Percentiles rank a stretch among this genome's conserved stretches.
phyloP scores from a whole-genome alignment of 108 stramenopile genomes.

The Bacterosira constricta region DNA sequence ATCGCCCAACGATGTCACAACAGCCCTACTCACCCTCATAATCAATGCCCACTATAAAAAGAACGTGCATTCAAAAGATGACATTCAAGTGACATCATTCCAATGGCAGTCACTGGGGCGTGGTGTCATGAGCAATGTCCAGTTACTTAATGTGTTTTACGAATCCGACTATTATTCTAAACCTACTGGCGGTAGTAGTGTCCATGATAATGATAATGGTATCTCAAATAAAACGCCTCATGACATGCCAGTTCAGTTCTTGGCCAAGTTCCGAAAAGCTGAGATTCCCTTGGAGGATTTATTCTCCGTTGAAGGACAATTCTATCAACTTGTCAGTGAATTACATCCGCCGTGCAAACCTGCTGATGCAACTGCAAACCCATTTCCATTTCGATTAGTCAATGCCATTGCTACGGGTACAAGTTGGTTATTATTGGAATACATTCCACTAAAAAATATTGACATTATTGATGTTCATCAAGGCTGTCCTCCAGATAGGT shows the following conservation, averaged over 20 bases:
- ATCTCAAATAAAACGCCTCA: too few relatives aligned
- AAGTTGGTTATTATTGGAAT: conserved; percentile 24
- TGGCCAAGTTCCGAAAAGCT: conserved; percentile 29
- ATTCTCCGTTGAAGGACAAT: conserved; percentile 19
- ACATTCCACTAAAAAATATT: conserved; percentile 3
- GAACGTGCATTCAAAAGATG: too few relatives aligned
- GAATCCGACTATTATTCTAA: not conserved
- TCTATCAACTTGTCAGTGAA: conserved; percentile 19
- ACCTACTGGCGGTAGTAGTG: too few relatives aligned
- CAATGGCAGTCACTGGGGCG: conserved; percentile 6
- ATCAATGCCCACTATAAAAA: not conserved
- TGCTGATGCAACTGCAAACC: not conserved
- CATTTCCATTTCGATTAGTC: conserved; percentile 18
- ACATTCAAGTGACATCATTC: conserved; percentile 2
- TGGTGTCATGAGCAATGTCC: conserved; percentile 34
- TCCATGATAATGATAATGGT: too few relatives aligned
- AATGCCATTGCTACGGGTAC: conserved; percentile 22
- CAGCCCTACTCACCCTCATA: not conserved
- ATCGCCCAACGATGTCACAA: not conserved
- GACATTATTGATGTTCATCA: conserved; percentile 16
- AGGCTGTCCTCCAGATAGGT: conserved; percentile 14
- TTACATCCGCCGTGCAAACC: too few relatives aligned
- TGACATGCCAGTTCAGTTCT: conserved; percentile 1
- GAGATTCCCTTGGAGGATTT: conserved; percentile 31
- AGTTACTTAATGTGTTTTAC: conserved; percentile 9